A percentile compares a stretch with the other conserved stretches of the same genome.
Conservation (phyloP, 352 stramenopile genomes). For the Aphanomyces cochlioides region DNA sequence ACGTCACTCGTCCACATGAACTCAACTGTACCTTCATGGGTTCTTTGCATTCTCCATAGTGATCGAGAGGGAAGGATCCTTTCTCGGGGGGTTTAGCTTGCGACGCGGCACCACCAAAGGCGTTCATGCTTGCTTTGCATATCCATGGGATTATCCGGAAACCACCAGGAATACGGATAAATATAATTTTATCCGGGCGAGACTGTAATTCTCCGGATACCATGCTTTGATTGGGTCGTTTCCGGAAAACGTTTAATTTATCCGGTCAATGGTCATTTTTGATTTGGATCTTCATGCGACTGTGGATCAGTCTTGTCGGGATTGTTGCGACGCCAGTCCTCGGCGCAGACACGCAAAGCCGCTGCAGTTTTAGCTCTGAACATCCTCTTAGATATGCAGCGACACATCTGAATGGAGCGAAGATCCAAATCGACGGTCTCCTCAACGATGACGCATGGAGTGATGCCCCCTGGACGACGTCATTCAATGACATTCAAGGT, state of each 20-base stretch:
- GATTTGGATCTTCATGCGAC: too few relatives aligned
- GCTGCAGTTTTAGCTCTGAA: conserved; percentile 4
- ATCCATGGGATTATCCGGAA: neutral
- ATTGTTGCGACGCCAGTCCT: too few relatives aligned
- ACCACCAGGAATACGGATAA: too few relatives aligned
- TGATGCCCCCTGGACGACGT: conserved; percentile 48
- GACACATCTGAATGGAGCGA: neutral
- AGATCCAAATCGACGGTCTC: conserved; percentile 39
- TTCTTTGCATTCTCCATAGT: conserved; percentile 87
- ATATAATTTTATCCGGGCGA: too few relatives aligned
- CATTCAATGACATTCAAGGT: conserved; percentile 67
- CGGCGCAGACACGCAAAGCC: too few relatives aligned
- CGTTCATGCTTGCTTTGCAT: conserved; percentile 54
- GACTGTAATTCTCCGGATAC: too few relatives aligned
- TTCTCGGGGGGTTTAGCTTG: conserved; percentile 82
- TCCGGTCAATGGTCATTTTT: too few relatives aligned
- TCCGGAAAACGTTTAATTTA: too few relatives aligned
- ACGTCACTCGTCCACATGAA: conserved; percentile 2
- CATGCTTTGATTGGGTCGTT: too few relatives aligned
- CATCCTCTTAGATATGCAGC: conserved; percentile 22
- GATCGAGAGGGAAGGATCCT: conserved; percentile 87
- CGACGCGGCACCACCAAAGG: conserved; percentile 62
- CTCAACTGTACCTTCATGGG: conserved; percentile 59
- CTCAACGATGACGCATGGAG: conserved; percentile 60
- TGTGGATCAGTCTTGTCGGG: too few relatives aligned